Conservation (phyloP, 2,329 filamentous ascomycete species). For the Venturia oleaginea region DNA sequence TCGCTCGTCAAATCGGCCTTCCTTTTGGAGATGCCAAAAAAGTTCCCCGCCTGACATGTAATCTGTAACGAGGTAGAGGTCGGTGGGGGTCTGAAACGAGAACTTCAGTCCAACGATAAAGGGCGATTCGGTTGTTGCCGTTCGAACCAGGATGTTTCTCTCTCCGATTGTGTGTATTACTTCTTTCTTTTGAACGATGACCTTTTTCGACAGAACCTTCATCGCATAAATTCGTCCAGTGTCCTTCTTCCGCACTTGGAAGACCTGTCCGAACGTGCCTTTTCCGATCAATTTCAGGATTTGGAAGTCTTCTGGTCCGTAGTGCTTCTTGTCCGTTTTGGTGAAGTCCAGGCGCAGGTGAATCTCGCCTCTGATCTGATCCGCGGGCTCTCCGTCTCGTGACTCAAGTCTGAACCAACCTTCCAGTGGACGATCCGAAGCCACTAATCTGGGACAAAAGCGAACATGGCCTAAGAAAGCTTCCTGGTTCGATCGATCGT, state of each 20-base stretch:
- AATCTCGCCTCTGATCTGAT: slow-evolving; percentile 74
- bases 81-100: slow-evolving; percentile 94
- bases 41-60: slow-evolving; percentile 99
- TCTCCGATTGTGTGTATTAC: slow-evolving; percentile 95
- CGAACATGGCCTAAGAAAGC: slow-evolving; percentile 87
- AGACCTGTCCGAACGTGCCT: slow-evolving; percentile 96
- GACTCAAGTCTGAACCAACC: slow-evolving; percentile 80
- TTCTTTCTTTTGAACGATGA: slow-evolving; percentile 99
- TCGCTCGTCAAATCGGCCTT: slow-evolving; percentile 88
- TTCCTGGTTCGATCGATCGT: slow-evolving; percentile 77
- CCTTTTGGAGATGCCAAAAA: slow-evolving; percentile 97
- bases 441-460: slow-evolving; percentile 61
- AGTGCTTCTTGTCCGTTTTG: slow-evolving; percentile 78
- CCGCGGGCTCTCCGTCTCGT: slow-evolving; percentile 68
- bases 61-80: slow-evolving; percentile 96
- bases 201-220: slow-evolving; percentile 99
- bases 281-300: slow-evolving; percentile 95
- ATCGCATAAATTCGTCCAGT: slow-evolving; percentile 95
- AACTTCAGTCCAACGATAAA: slow-evolving; percentile 98
- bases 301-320: slow-evolving; percentile 90
- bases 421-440: slow-evolving; percentile 61
- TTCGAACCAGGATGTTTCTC: slow-evolving; percentile 92
- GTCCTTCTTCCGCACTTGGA: slow-evolving; percentile 96
- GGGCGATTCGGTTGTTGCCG: slow-evolving; percentile 87
- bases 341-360: slow-evolving; percentile 81